Percentiles rank a stretch among this genome's conserved stretches.
These are phyloP conservation scores for Parachaetomium inaequale DNA, from an alignment of 495 filamentous ascomycete species.

Conservation along the genomic window DNA sequence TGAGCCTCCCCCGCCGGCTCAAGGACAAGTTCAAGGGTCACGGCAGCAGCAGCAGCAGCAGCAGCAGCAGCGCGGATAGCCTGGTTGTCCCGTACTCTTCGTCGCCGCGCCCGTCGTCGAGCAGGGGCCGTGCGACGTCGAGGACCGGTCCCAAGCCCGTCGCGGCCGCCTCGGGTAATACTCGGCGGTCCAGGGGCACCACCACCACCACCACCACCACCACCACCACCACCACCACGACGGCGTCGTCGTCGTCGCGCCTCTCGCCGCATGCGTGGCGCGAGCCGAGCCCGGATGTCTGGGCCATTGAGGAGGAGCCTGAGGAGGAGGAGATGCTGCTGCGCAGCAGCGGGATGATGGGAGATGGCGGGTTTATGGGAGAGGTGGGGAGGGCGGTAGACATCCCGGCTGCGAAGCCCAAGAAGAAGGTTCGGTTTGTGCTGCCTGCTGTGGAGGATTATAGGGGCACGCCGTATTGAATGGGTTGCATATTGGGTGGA, in stretches of 20 bases:
- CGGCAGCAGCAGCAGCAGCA: background rate
- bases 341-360: conserved; percentile 34
- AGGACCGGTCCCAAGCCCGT: background rate
- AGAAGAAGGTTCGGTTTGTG: conserved; percentile 50
- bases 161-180: background rate
- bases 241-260: background rate
- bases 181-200: background rate
- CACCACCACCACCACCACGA: too few species aligned
- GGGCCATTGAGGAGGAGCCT: conserved; percentile 49
- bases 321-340: conserved; percentile 43
- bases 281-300: conserved; percentile 51
- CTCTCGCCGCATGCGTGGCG: conserved; percentile 45
- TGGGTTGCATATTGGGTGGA: conserved; percentile 11
- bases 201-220: too few species aligned
- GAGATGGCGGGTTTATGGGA: conserved; percentile 23
- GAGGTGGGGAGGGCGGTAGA: conserved; percentile 32
- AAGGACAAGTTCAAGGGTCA: conserved; percentile 21
- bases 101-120: conserved; percentile 3
- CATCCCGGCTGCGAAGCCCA: conserved; percentile 45
- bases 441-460: conserved; percentile 38
- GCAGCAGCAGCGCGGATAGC: background rate
- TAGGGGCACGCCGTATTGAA: conserved; percentile 8
- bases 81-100: background rate
- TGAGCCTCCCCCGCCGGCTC: conserved; percentile 25
- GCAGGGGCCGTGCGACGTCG: conserved; percentile 16